A percentile compares a stretch with the other conserved stretches of the same genome.
Conservation (phyloP, 2,329 filamentous ascomycete species). For the Fusarium sp. region DNA sequence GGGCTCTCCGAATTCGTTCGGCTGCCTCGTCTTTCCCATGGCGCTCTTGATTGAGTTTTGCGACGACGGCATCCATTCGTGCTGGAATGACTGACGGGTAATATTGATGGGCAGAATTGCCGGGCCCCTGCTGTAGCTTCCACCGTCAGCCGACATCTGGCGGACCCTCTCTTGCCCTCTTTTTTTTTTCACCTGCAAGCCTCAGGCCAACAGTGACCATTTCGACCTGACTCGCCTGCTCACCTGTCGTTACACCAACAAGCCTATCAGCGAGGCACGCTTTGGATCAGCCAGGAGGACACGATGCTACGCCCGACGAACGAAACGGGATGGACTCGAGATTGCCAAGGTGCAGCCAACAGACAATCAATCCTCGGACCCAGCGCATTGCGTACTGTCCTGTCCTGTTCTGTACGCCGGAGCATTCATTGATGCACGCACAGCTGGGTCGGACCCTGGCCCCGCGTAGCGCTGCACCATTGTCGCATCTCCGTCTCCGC, state of each 20-base stretch:
- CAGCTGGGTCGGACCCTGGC: not conserved
- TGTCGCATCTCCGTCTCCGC: constrained; percentile 1
- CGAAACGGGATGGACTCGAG: not conserved
- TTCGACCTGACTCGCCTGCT: constrained; percentile 29
- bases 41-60: constrained; percentile 3
- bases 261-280: constrained; percentile 4
- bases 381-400: not conserved
- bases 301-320: constrained; percentile 20
- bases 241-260: constrained; percentile 26
- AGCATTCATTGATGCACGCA: constrained; percentile 6
- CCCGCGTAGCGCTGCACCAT: constrained; percentile 5
- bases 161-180: constrained; percentile 17
- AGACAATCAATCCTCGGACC: constrained; percentile 16
- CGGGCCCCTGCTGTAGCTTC: not conserved
- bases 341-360: not conserved
- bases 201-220: constrained; percentile 27
- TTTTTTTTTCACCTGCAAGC: not conserved
- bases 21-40: constrained; percentile 4
- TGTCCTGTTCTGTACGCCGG: constrained; percentile 10
- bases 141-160: constrained; percentile 1
- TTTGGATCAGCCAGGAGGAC: not conserved
- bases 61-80: constrained; percentile 2
- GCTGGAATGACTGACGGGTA: constrained; percentile 10
- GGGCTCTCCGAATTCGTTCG: constrained; percentile 24
- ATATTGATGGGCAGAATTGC: constrained; percentile 1